Percentiles rank a stretch among this genome's conserved stretches.
phyloP scores from a whole-genome alignment of 345 rosid genomes.

The Gynandropsis gynandra region DNA sequence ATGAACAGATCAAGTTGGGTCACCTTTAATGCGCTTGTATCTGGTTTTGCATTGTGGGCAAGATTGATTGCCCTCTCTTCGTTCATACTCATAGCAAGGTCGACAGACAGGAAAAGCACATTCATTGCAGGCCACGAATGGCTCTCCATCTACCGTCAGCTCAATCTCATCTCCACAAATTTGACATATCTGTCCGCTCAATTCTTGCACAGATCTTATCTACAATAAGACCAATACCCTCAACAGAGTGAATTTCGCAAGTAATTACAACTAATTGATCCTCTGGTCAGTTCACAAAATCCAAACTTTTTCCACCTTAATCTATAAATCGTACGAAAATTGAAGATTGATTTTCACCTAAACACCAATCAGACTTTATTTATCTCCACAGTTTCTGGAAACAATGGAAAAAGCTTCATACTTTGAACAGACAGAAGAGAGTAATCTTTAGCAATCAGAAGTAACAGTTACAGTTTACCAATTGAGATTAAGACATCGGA shows the following conservation, averaged over 20 bases:
- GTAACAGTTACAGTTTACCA: too few relatives aligned
- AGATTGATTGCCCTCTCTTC: slow-evolving; percentile 87
- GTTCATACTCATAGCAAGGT: slow-evolving; percentile 83
- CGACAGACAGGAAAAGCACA: slow-evolving; percentile 97
- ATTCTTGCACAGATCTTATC: slow-evolving; percentile 60
- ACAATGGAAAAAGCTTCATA: too few relatives aligned
- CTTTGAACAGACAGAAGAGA: too few relatives aligned
- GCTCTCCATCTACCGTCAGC: slow-evolving; percentile 58
- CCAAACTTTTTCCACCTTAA: background rate
- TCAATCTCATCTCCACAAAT: slow-evolving; percentile 92
- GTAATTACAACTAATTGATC: too few relatives aligned
- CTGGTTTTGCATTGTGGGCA: slow-evolving; percentile 95
- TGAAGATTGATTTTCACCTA: too few relatives aligned
- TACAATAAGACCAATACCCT: slow-evolving; percentile 25
- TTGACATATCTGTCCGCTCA: slow-evolving; percentile 78
- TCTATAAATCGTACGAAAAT: too few relatives aligned
- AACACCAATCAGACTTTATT: too few relatives aligned
- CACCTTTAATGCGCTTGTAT: slow-evolving; percentile 82
- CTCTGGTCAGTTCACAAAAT: background rate
- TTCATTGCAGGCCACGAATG: slow-evolving; percentile 92
- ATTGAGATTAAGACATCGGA: too few relatives aligned
- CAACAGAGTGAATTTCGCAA: slow-evolving; percentile 9
- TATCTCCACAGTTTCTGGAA: too few relatives aligned
- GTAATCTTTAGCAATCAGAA: too few relatives aligned
- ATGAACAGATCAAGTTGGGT: too few relatives aligned